Conservation (phyloP, 306 rosid species). For the Benincasa hispida region DNA sequence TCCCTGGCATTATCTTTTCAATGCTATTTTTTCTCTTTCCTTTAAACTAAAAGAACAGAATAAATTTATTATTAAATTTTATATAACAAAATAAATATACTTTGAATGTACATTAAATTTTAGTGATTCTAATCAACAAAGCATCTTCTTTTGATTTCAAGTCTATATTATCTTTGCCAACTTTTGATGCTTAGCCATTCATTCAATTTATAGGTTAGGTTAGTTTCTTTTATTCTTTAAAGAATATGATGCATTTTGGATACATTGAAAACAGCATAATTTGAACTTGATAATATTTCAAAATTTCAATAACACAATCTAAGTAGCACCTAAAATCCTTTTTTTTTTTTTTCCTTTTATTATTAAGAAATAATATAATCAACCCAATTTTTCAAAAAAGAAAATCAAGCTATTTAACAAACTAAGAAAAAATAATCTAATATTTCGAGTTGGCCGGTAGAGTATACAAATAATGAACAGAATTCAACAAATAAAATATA, state of each 20-base stretch:
- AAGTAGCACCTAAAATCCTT: not conserved
- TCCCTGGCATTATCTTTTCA: too few species aligned
- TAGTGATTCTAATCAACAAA: not conserved
- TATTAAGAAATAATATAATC: not conserved
- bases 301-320: not conserved
- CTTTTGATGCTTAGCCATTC: not conserved
- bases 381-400: not conserved
- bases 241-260: not conserved
- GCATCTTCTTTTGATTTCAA: not conserved
- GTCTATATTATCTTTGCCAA: not conserved
- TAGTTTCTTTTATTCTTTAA: not conserved
- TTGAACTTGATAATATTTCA: not conserved
- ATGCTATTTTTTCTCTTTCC: too few species aligned
- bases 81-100: too few species aligned
- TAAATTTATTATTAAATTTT: too few species aligned
- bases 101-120: not conserved
- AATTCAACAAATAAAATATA: not conserved
- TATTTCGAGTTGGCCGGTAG: not conserved
- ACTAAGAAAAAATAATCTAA: not conserved
- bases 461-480: not conserved
- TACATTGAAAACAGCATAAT: not conserved
- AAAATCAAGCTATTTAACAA: not conserved
- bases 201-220: not conserved
- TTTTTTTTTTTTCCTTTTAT: not conserved
- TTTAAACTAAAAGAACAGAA: too few species aligned